Percentiles rank a stretch among this genome's conserved stretches.
Evolutionary conservation across 2,329 filamentous ascomycete species (phyloP).

Genomic region (Monilinia fructicola): DNA sequence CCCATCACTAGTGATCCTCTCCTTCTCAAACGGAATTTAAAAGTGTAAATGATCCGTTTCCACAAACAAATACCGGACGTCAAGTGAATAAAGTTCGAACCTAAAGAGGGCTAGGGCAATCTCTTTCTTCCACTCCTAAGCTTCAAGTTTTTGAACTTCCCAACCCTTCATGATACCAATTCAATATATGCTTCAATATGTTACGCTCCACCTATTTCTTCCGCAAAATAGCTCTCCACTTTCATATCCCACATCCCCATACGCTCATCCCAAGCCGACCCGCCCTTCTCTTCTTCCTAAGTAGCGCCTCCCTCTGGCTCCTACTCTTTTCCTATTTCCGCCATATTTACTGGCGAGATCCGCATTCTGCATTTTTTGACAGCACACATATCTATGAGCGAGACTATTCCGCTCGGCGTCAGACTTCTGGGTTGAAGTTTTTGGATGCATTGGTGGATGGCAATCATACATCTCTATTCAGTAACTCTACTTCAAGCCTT

Average conservation of each 20-base stretch:
- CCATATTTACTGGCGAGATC: constrained; percentile 30
- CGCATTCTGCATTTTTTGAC: constrained; percentile 30
- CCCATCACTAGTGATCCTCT: background rate
- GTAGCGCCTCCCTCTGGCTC: constrained; percentile 16
- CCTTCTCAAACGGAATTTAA: background rate
- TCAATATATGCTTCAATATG: background rate
- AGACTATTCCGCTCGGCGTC: constrained; percentile 27
- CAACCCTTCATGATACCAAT: background rate
- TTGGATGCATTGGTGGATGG: constrained; percentile 11
- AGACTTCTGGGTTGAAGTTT: constrained; percentile 24
- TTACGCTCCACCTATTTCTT: background rate
- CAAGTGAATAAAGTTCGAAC: background rate
- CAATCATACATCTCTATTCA: constrained; percentile 8
- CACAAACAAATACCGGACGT: no score
- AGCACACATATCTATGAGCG: constrained; percentile 28
- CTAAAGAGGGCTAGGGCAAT: background rate
- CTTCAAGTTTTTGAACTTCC: background rate
- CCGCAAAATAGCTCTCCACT: background rate
- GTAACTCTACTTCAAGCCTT: constrained; percentile 1
- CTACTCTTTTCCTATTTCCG: constrained; percentile 21
- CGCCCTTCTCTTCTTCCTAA: background rate
- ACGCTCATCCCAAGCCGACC: background rate
- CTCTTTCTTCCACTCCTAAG: background rate
- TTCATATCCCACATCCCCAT: background rate
- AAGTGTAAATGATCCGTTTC: no score